Base-by-base conservation (phyloP, 352 stramenopile species). In the Pythium rhizo-oryzae region DNA sequence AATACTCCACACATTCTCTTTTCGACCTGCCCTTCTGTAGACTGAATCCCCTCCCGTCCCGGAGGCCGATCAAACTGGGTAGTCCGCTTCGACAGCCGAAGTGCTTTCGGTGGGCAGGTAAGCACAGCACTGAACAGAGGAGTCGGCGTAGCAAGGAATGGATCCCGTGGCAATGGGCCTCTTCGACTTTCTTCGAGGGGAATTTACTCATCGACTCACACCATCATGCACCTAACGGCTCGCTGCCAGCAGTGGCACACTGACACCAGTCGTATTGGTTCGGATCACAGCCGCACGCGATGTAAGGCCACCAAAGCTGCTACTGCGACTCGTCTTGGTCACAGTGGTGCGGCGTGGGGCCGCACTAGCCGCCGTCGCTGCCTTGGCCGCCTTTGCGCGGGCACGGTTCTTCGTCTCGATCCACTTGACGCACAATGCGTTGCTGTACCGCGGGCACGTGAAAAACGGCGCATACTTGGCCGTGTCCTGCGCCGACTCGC, bases 391-490 rank as follows among this genome's bases (percentile, higher is more conserved):
- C 21, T 68, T 63, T 24, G n/a, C n/a, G 4, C 64, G 64, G 0
- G 28, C 37, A 4, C 47, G 62, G 16, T 54, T 24, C 35, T 70
- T 70, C 7, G 82, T 87, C 47, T 82, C 71, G n/a, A 87, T 66
- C 83, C 83, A 91, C 58, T 90, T 90, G 1, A 52, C 56, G 54
- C 83, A 91, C 5, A 91, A 65, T 9, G 79, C 78, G 41, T 91
- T 89, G 15, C 71, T 69, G 61, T 91, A 91, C 4, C 83, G 77
- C 28, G 81, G 79, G 23, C 79, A 90, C 15, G 78, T 90, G 61
- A 91, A 91, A 33, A 82, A 88, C 3, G 53, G 64, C 0, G 72
- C 58, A 64, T 87, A 86, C 18, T 70, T 58, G 15, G 60, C 59
- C 0, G 72, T 76, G 4, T 68, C 60, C 13, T 68, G 39, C 0